A percentile compares a stretch with the other conserved stretches of the same genome.
These are phyloP conservation scores for Pyrus bretschneideri DNA, from an alignment of 306 rosid species.

Conservation along the genomic window DNA sequence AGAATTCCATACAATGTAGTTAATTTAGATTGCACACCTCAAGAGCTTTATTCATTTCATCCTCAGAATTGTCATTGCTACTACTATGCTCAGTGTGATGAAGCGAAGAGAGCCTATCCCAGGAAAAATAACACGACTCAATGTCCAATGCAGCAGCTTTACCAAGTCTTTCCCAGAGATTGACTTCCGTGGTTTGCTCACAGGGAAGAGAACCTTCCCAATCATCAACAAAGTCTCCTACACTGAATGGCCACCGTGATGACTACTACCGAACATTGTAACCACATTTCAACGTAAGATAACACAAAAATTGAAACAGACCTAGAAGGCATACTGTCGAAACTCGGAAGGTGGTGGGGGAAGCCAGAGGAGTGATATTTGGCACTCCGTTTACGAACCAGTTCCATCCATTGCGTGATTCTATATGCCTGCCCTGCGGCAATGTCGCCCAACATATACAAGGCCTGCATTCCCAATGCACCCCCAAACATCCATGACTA, in stretches of 20 bases:
- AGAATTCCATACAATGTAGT: not conserved
- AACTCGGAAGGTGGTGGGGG: conserved; percentile 40
- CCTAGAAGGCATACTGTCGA: conserved; percentile 41
- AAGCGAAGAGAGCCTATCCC: conserved; percentile 76
- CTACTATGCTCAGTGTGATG: conserved; percentile 75
- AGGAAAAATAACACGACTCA: conserved; percentile 61
- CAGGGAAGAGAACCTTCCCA: conserved; percentile 20
- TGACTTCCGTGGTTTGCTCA: conserved; percentile 56
- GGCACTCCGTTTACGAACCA: conserved; percentile 79
- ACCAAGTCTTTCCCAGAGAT: conserved; percentile 89
- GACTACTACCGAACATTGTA: not conserved
- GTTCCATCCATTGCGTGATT: conserved; percentile 85
- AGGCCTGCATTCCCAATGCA: conserved; percentile 45
- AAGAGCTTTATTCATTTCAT: conserved; percentile 72
- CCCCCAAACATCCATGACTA: not conserved
- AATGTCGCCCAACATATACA: conserved; percentile 87
- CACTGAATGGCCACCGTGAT: conserved; percentile 35
- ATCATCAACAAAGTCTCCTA: conserved; percentile 36
- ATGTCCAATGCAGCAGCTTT: conserved; percentile 72
- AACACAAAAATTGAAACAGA: conserved; percentile 15
- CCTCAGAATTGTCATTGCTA: conserved; percentile 75
- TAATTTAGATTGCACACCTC: conserved; percentile 49
- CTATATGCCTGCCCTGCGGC: conserved; percentile 71
- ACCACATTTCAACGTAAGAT: not conserved
- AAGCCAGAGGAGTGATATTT: conserved; percentile 59